phyloP scores from a whole-genome alignment of 1,284 basidiomycete genomes.

The Tausonia pullulans region DNA sequence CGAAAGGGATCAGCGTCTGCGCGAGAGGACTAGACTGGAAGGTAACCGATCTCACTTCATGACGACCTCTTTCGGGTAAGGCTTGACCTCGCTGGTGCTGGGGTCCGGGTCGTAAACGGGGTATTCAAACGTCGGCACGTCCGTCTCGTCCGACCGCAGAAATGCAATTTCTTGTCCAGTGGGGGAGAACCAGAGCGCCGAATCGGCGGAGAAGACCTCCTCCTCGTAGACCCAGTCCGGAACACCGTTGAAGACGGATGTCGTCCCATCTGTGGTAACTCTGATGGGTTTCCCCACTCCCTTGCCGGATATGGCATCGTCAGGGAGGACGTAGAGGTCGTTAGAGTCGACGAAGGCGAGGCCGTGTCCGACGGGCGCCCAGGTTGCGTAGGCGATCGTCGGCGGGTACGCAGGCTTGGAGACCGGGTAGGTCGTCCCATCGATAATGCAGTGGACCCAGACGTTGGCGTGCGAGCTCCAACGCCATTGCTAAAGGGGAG shows the following conservation, averaged over 20 bases:
- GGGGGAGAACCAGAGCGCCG: conserved; percentile 84
- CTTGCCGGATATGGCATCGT: conserved; percentile 7
- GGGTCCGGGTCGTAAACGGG: conserved; percentile 80
- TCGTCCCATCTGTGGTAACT: conserved; percentile 69
- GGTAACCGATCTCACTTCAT: conserved; percentile 51
- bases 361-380: conserved; percentile 68
- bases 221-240: conserved; percentile 98
- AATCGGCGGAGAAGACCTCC: conserved; percentile 64
- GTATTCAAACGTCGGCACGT: conserved; percentile 72
- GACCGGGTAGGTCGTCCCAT: conserved; percentile 55
- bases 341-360: conserved; percentile 73
- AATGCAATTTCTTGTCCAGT: conserved; percentile 70
- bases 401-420: conserved; percentile 46
- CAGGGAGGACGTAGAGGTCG: conserved; percentile 62
- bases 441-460: conserved; percentile 61
- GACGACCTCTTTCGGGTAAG: conserved; percentile 62
- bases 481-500: conserved; percentile 65
- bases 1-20: background rate
- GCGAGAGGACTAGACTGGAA: background rate
- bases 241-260: conserved; percentile 81
- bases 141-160: conserved; percentile 75
- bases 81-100: conserved; percentile 54
- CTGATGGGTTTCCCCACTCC: conserved; percentile 40
- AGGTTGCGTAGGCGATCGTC: conserved; percentile 61
- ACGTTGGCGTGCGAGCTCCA: conserved; percentile 79